Evolutionary conservation across 345 rosid species (phyloP), one percentile per base, ranked within the genome.

Genomic region (Aquilaria yunnanensis): DNA sequence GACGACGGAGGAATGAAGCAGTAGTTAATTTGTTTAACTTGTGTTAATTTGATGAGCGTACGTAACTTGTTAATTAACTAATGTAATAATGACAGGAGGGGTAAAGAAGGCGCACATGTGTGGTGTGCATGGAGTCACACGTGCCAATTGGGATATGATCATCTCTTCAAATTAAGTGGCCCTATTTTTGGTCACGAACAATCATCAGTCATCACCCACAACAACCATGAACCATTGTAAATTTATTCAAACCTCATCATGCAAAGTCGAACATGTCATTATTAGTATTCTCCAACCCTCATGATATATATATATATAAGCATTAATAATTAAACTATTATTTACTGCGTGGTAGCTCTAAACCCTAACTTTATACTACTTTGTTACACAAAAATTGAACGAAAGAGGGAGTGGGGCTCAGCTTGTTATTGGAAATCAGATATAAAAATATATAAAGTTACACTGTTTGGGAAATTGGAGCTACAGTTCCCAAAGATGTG

Each of bases 401-500:
- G 34, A 47, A 43, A 34, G 46, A n/a, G 23, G 23, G 56, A 46
- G 60, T 56, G 70, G 54, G 62, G 64, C 68, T 45, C 57, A 52
- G 60, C 51, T 60, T 47, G 54, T 32, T n/a, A 33, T 47, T 2
- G 33, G 43, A 47, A 47, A 51, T 65, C 52, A 54, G 52, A 23
- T 23, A 23, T 23, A 23, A 23, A 23, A 23, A 23, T 23, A 23
- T 23, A 23, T 23, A 23, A 23, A 23, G 23, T 23, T 54, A 65
- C 47, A 59, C 46, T 32, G 66, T 67, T n/a, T 80, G 57, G 73
- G 72, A 69, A 70, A 69, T 67, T 72, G 80, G 66, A 66, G 78
- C 72, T 58, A 73, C 84, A 67, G 74, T 70, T 80, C 71, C 83
- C 78, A 51, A 67, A 68, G 81, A 60, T 68, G 76, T 60, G 74